Base-by-base conservation (phyloP, 1,139 yeast genomes). In the Diutina ranongensis region DNA sequence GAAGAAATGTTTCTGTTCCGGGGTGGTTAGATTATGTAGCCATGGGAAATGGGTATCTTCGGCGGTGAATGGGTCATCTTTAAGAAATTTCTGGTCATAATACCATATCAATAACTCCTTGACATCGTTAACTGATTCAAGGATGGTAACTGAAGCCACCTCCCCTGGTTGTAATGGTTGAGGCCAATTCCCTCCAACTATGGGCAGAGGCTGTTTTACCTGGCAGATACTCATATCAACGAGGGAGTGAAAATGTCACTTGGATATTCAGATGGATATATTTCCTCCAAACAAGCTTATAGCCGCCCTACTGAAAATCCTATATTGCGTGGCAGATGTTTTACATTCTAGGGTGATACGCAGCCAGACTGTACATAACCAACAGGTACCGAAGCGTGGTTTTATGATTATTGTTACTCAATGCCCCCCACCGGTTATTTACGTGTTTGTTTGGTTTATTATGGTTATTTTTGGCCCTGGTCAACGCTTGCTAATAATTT, bases 301-400 rank as follows among this genome's bases (percentile, higher is more conserved):
- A 25, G 19, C 32, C 16, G 32, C 32, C 10, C 19, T n/a, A 15
- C 19, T 32, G 8, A 15, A 12, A 18, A 15, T 15, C 13, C 25
- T 21, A 13, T 20, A n/a, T 35, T 25, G 15, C 27, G 40, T 15
- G 15, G 21, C n/a, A 25, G 19, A 12, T 38, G 42, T 25, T 38
- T 38, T 38, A 38, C 42, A 38, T 38, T 38, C 42, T 25, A 18
- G 9, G 21, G 20, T 38, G 42, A 38, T 20, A 38, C 42, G 13
- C 34, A n/a, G 34, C 13, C 10, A n/a, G n/a, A 25, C 28, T 25
- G 28, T 25, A 25, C 28, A 25, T 25, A 25, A 25, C n/a, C n/a
- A n/a, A n/a, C n/a, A n/a, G n/a, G n/a, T n/a, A n/a, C n/a, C n/a
- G n/a, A n/a, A n/a, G n/a, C n/a, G n/a, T n/a, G n/a, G n/a, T n/a